Base-by-base conservation (phyloP, 768 basidiomycete species). In the Daedaleopsis sinensis region DNA sequence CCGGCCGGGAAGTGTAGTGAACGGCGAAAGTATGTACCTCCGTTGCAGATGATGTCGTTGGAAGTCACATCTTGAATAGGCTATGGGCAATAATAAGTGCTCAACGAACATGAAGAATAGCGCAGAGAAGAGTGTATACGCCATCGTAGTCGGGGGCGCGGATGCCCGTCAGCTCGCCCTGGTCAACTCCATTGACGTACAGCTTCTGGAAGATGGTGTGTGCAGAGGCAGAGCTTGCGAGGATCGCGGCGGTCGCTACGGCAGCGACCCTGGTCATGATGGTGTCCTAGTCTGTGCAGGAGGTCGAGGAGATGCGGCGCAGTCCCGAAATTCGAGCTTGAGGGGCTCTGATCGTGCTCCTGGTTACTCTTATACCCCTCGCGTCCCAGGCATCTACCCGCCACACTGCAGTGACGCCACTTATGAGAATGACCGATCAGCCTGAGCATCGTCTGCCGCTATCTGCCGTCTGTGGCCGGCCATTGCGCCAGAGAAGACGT, bases 171-270 rank as follows among this genome's bases (percentile, higher is more conserved):
- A 71, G 69, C 51, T 80, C 77, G 16, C 80, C 81, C 72, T 81
- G 77, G 61, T 75, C 76, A 12, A 78, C 82, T 18, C 82, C 83
- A 64, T 85, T 84, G 37, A 84, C 80, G 59, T 78, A 81, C 24
- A 83, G 65, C 72, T 83, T 75, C 72, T 84, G 83, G 68, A 85
- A 83, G 59, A 85, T 83, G 10, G 79, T 78, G 62, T 84, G 84
- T 1, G 79, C 84, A 11, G 75, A 78, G 48, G 69, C 77, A 18
- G 76, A 73, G 47, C 47, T 39, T n/a, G 38, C 55, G 13, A 61
- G 48, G 48, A 61, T 53, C 9, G 35, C 39, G 16, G 42, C 47
- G 19, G 54, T 44, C 2, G 59, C 19, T 11, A 59, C n/a, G 19
- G 44, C 15, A 54, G 46, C 18, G 42, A 21, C 16, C 52, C 46